Conservation (phyloP, 2,329 filamentous ascomycete genomes). For the Emmonsiellopsis sp. region DNA sequence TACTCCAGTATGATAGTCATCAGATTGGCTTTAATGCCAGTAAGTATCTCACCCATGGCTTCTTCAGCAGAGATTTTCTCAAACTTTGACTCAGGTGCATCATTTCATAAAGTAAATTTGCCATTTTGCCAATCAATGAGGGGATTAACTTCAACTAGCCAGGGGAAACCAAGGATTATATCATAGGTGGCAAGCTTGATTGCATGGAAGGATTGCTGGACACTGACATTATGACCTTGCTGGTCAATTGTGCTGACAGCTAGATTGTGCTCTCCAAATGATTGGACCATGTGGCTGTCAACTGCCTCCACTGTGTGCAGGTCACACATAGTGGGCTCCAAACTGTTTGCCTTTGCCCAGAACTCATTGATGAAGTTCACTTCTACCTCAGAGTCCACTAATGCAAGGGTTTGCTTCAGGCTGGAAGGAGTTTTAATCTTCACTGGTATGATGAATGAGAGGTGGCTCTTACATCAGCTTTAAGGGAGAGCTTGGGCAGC, state of each 20-base stretch:
- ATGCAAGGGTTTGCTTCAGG: too few species aligned
- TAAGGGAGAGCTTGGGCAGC: too few species aligned
- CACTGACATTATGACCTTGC: not conserved
- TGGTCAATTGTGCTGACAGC: not conserved
- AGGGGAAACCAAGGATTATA: not conserved
- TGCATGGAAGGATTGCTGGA: not conserved
- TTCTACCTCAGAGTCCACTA: not conserved
- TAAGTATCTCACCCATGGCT: too few species aligned
- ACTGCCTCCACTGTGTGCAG: not conserved
- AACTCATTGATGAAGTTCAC: not conserved
- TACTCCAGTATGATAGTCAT: not conserved
- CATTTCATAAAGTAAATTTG: not conserved
- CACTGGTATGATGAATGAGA: too few species aligned
- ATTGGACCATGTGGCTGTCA: not conserved
- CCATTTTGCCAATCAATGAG: not conserved
- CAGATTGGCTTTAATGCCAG: not conserved
- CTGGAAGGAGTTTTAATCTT: too few species aligned
- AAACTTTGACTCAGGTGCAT: not conserved
- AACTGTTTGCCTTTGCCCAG: not conserved
- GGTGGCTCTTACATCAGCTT: too few species aligned
- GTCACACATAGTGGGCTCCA: not conserved
- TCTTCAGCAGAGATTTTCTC: too few species aligned
- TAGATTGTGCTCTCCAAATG: not conserved
- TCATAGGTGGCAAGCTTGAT: not conserved
- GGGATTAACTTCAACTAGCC: not conserved